Percentiles rank a stretch among this genome's conserved stretches.
Conservation (phyloP, 768 basidiomycete species). For the Pisolithus microcarpus region DNA sequence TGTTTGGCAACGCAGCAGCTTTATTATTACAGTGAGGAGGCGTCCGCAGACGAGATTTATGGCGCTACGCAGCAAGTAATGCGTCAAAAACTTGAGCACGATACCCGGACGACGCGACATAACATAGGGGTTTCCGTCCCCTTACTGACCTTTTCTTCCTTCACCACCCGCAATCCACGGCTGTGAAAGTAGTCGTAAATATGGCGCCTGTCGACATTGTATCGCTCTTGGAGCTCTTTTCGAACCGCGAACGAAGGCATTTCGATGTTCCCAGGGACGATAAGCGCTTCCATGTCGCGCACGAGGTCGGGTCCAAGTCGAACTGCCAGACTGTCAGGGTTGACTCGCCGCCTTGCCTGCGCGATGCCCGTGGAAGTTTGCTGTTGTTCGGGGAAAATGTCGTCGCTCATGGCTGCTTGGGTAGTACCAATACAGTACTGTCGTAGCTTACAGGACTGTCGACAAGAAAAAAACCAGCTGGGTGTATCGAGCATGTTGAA, state of each 20-base stretch:
- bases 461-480: too few relatives aligned
- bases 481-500: too few relatives aligned
- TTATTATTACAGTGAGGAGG: too few relatives aligned
- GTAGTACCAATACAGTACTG: too few relatives aligned
- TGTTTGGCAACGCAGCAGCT: not conserved
- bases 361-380: constrained; percentile 4
- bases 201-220: constrained; percentile 63
- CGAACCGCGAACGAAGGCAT: constrained; percentile 71
- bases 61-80: too few relatives aligned
- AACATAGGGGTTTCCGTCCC: not conserved
- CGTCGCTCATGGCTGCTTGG: too few relatives aligned
- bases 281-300: constrained; percentile 64
- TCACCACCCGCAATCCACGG: constrained; percentile 53
- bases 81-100: too few relatives aligned
- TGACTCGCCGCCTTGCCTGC: constrained; percentile 43
- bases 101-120: too few relatives aligned
- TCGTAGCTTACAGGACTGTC: too few relatives aligned
- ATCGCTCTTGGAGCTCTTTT: constrained; percentile 64
- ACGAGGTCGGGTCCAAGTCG: constrained; percentile 62
- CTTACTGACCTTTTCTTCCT: constrained; percentile 42
- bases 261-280: constrained; percentile 57
- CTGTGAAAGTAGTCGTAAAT: constrained; percentile 77
- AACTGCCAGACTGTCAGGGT: constrained; percentile 61
- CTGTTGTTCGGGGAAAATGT: too few relatives aligned
- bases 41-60: too few relatives aligned